Evolutionary conservation across 768 basidiomycete species (phyloP).

Genomic region (Pleurotus salmoneostramineus): DNA sequence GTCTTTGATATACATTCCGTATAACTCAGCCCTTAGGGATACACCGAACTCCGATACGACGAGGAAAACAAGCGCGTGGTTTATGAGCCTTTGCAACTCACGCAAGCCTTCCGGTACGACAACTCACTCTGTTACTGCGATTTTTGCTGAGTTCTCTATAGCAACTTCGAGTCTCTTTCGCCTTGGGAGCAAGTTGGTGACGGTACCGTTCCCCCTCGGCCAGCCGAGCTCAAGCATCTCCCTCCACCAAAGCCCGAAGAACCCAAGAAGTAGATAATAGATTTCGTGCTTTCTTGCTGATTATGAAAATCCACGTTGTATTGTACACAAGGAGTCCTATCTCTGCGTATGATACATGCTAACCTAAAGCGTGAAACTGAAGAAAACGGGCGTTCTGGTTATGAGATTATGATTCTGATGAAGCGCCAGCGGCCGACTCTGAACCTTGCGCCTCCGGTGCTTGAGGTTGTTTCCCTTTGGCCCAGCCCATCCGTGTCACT

Average conservation of each 20-base stretch:
- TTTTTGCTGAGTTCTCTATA: constrained; percentile 20
- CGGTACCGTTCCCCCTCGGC: constrained; percentile 44
- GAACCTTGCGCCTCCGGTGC: constrained; percentile 19
- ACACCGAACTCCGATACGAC: constrained; percentile 96
- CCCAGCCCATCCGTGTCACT: constrained; percentile 84
- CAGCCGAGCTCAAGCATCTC: constrained; percentile 72
- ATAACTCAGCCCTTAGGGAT: constrained; percentile 58
- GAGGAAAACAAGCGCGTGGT: constrained; percentile 97
- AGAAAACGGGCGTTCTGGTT: not conserved
- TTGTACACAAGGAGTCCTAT: not conserved
- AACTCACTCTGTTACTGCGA: not conserved
- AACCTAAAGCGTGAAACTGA: not conserved
- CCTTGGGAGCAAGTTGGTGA: constrained; percentile 96
- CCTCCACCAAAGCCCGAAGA: constrained; percentile 76
- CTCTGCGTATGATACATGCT: not conserved
- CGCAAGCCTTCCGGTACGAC: constrained; percentile 92
- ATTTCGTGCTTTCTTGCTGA: constrained; percentile 1
- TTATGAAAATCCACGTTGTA: not conserved
- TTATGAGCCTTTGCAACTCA: constrained; percentile 95
- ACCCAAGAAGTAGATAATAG: constrained; percentile 63
- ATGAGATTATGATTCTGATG: no score
- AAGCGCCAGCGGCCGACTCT: not conserved
- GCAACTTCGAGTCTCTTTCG: constrained; percentile 89
- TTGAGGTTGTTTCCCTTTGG: constrained; percentile 26
- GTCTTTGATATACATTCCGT: not conserved